Evolutionary conservation across 352 stramenopile species (phyloP).

Genomic region (Thalassiosira livingstoniorum): DNA sequence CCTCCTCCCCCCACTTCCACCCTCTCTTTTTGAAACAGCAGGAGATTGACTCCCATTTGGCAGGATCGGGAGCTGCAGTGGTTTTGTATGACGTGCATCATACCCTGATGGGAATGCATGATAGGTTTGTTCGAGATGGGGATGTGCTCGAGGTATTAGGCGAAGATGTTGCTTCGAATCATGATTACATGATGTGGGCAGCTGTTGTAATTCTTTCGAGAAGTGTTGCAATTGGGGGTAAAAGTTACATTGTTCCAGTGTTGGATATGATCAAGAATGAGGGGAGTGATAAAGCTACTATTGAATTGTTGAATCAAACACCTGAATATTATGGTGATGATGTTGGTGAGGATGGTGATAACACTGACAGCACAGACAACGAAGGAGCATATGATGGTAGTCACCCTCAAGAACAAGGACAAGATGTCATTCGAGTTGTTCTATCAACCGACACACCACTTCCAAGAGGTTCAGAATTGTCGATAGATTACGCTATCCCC

Average conservation of each 20-base stretch:
- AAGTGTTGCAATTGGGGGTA: slow-evolving; percentile 92
- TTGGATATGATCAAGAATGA: slow-evolving; percentile 94
- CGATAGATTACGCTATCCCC: too few relatives aligned
- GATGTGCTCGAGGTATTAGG: slow-evolving; percentile 32
- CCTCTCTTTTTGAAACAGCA: slow-evolving; percentile 68
- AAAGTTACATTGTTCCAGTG: slow-evolving; percentile 91
- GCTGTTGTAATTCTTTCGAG: slow-evolving; percentile 90
- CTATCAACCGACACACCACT: too few relatives aligned
- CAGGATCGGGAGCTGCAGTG: slow-evolving; percentile 73
- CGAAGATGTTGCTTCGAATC: slow-evolving; percentile 31
- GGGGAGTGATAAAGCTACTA: slow-evolving; percentile 62
- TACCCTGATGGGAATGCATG: slow-evolving; percentile 32
- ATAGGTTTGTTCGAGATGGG: slow-evolving; percentile 31
- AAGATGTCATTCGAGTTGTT: too few relatives aligned
- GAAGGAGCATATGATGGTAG: too few relatives aligned
- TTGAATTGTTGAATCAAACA: too few relatives aligned
- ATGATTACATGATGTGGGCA: slow-evolving; percentile 86
- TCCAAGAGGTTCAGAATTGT: too few relatives aligned
- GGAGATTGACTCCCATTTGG: slow-evolving; percentile 81
- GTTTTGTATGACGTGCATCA: slow-evolving; percentile 34
- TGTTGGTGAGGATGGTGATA: too few relatives aligned
- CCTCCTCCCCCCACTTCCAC: too few relatives aligned
- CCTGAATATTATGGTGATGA: too few relatives aligned
- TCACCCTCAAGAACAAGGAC: too few relatives aligned
- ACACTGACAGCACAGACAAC: too few relatives aligned